A percentile compares a stretch with the other conserved stretches of the same genome.
Evolutionary conservation across 176 grass and related monocot genomes (phyloP).

Genomic region (Ampelocalamus luodianensis): DNA sequence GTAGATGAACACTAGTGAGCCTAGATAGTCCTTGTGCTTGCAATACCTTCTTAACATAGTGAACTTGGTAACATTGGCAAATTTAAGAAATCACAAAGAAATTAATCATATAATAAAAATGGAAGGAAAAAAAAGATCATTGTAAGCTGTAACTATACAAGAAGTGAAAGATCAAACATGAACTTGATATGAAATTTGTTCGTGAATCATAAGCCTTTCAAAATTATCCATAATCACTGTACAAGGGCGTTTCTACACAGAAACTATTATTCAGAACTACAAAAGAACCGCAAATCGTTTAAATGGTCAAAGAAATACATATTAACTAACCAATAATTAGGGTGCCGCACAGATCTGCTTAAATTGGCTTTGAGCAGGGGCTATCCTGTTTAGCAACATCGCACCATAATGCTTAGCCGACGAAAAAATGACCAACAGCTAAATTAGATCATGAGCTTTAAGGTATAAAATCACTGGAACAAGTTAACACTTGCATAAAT

Average conservation of each 20-base stretch:
- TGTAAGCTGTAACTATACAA: not conserved
- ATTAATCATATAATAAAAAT: not conserved
- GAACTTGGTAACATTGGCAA: not conserved
- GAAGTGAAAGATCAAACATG: not conserved
- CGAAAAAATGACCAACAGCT: not conserved
- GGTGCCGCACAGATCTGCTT: not conserved
- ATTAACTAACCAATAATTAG: not conserved
- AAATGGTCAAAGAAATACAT: not conserved
- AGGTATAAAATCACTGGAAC: slow-evolving; percentile 5
- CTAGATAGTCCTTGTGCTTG: not conserved
- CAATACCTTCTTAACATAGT: not conserved
- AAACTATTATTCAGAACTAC: not conserved
- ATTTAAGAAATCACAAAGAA: not conserved
- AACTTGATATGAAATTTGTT: not conserved
- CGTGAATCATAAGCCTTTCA: not conserved
- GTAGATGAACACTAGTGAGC: not conserved
- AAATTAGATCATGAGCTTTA: not conserved
- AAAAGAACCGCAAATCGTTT: not conserved
- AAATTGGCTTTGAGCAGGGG: not conserved
- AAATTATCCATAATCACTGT: not conserved
- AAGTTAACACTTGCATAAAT: not conserved
- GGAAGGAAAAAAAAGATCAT: not conserved
- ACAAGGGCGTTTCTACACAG: not conserved
- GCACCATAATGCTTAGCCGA: not conserved
- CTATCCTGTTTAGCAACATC: not conserved